Evolutionary conservation across 306 rosid species (phyloP), one percentile per base, ranked within the genome.

Genomic region (Crataegus laevigata): DNA sequence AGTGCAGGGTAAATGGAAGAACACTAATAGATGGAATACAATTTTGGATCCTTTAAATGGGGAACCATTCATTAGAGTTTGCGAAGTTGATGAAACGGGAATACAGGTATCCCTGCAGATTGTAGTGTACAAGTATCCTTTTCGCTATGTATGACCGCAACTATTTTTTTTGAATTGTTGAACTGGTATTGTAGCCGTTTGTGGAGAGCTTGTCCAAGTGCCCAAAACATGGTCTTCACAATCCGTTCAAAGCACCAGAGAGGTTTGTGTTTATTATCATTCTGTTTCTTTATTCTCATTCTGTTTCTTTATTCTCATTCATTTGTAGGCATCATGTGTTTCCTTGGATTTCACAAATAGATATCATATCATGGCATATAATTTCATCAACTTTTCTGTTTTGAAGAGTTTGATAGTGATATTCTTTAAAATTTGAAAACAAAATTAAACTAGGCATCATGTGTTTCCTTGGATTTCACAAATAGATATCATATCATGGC

Each of bases 1-100:
- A 94, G 98, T 94, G 85, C 91, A 91, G 84, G 98, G 98, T 77
- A 91, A 91, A 86, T 94, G 98, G 98, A 75, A 77, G 34, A 82
- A 84, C 77, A 81, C 97, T 62, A 76, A 90, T 24, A 77, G 75
- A 73, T 86, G 86, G 93, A 92, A 80, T 66, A 90, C 93, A 11
- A 11, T 94, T 68, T 45, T 89, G 82, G 98, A 94, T 84, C 98
- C 98, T 64, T 84, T 94, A 76, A 94, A 94, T 75, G 98, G 98
- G 80, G 98, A 94, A 21, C 87, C 97, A 45, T 94, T 94, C 81
- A 94, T 94, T 75, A 91, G 83, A 86, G 84, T 92, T 80, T 91
- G 96, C 1, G 98, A 94, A n/a, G 87, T 94, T 64, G 92, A 89
- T 77, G 98, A 89, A 90, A 64, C 83, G 32, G 92, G 85, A 76